Conservation (phyloP, 805 yeast species). For the Ascoidea rubescens region DNA sequence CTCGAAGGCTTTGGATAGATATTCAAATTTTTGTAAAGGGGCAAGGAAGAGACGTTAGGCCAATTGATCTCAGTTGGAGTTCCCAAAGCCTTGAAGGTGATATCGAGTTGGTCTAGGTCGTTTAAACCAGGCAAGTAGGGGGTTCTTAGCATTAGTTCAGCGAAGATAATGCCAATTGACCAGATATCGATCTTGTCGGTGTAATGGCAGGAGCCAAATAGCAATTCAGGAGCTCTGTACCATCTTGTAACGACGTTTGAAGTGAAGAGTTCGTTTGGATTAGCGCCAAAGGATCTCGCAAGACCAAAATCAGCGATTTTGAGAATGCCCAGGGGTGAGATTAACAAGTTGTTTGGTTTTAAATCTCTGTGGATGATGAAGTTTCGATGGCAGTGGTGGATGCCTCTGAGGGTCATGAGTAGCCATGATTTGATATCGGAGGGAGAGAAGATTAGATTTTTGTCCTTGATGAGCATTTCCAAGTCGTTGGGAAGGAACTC, state of each 20-base stretch:
- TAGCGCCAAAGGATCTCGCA: conserved; percentile 72
- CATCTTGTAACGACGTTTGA: conserved; percentile 95
- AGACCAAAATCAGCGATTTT: conserved; percentile 97
- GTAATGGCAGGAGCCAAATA: conserved; percentile 81
- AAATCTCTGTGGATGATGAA: conserved; percentile 84
- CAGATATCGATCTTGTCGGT: conserved; percentile 85
- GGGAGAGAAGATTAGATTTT: conserved; percentile 58
- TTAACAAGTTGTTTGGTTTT: conserved; percentile 80
- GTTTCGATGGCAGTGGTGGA: conserved; percentile 91
- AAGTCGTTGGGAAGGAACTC: conserved; percentile 89
- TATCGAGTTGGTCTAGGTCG: conserved; percentile 79
- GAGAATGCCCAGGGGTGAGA: conserved; percentile 77
- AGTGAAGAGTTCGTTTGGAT: conserved; percentile 57
- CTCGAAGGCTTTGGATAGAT: conserved; percentile 76
- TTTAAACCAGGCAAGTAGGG: conserved; percentile 92
- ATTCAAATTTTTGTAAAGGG: conserved; percentile 58
- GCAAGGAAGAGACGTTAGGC: conserved; percentile 79
- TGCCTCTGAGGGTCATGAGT: conserved; percentile 85
- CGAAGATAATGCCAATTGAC: conserved; percentile 95
- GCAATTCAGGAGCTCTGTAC: conserved; percentile 93
- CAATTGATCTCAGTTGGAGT: conserved; percentile 87
- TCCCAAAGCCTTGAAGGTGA: conserved; percentile 91
- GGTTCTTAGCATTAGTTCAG: conserved; percentile 87
- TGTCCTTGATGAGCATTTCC: conserved; percentile 79
- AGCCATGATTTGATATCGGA: conserved; percentile 91